These are phyloP conservation scores for Sporothrix curviconia DNA, from an alignment of 2,329 filamentous ascomycete genomes.

Conservation along the genomic window DNA sequence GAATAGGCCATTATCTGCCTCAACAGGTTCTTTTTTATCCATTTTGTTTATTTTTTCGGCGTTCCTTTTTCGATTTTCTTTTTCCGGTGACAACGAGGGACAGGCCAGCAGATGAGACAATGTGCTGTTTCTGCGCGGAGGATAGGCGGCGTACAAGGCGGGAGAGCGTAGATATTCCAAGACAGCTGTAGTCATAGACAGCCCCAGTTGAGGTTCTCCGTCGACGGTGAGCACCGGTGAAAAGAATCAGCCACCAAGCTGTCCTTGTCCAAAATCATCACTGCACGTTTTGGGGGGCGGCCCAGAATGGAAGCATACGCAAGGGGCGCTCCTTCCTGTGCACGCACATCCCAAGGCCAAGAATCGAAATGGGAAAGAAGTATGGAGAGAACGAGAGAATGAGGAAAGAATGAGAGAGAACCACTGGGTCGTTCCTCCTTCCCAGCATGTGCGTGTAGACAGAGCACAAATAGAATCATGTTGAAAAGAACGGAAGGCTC, in stretches of 20 bases:
- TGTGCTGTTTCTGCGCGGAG: neutral
- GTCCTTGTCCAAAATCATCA: neutral
- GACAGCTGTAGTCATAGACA: no score
- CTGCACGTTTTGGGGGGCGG: no score
- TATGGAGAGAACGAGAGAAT: neutral
- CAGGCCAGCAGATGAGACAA: neutral
- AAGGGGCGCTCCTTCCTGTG: neutral
- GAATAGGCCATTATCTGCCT: no score
- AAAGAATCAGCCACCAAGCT: neutral
- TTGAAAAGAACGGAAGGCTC: neutral
- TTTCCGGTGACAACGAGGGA: no score
- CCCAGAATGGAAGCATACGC: neutral
- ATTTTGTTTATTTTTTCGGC: no score
- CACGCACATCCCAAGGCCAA: neutral
- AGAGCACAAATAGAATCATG: neutral
- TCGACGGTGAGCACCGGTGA: no score
- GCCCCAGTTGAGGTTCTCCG: no score
- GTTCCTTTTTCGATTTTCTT: no score
- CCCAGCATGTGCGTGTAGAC: neutral
- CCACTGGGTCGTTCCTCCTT: neutral
- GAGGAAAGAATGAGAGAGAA: neutral
- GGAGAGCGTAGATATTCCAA: no score
- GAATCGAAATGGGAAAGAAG: neutral
- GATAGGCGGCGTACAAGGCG: neutral
- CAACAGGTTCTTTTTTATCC: no score